phyloP scores from a whole-genome alignment of 208 protist genomes.

The Endotrypanum monterogeii region DNA sequence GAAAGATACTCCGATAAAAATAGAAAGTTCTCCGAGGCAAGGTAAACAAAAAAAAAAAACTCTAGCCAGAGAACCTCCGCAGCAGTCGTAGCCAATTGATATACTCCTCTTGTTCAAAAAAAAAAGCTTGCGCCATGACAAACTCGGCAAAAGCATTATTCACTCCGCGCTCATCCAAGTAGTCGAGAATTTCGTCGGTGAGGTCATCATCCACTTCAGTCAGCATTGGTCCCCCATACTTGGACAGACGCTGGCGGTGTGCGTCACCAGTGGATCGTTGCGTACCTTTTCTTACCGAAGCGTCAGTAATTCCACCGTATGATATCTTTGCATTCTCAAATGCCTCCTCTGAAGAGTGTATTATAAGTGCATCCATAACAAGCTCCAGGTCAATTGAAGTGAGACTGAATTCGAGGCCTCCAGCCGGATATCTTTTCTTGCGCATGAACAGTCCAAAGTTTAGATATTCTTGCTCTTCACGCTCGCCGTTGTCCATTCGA shows the following conservation, averaged over 20 bases:
- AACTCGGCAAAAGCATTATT: slow-evolving; percentile 89
- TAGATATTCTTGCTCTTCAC: slow-evolving; percentile 84
- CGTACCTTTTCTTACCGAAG: neutral
- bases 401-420: slow-evolving; percentile 76
- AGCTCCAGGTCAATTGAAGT: slow-evolving; percentile 90
- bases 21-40: neutral
- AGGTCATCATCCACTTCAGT: slow-evolving; percentile 88
- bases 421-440: slow-evolving; percentile 55
- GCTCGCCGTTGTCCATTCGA: slow-evolving; percentile 87
- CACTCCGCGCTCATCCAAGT: slow-evolving; percentile 84
- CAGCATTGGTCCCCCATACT: slow-evolving; percentile 81
- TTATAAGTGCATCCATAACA: slow-evolving; percentile 78
- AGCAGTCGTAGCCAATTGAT: slow-evolving; percentile 77
- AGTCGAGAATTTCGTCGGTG: slow-evolving; percentile 86
- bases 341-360: slow-evolving; percentile 60
- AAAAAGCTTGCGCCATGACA: slow-evolving; percentile 83
- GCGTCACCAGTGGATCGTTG: slow-evolving; percentile 2
- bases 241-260: slow-evolving; percentile 33
- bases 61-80: slow-evolving; percentile 63
- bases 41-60: neutral
- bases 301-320: slow-evolving; percentile 21
- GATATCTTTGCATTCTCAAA: slow-evolving; percentile 50
- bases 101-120: slow-evolving; percentile 85
- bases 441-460: slow-evolving; percentile 80
- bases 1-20: slow-evolving; percentile 11